phyloP scores from a whole-genome alignment of 495 filamentous ascomycete genomes.

The Penicillium soppii region DNA sequence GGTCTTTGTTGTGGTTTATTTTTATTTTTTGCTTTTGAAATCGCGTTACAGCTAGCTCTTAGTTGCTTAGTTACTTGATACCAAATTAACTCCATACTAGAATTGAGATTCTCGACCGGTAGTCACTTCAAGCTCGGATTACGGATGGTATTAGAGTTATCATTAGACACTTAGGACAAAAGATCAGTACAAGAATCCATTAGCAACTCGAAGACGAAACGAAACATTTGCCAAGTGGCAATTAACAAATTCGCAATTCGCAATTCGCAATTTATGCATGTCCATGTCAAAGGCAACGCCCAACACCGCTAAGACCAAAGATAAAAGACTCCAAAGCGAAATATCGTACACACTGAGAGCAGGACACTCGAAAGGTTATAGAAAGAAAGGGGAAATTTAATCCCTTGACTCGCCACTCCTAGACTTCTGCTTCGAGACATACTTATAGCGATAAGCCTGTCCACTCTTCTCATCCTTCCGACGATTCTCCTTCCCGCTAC shows the following conservation, averaged over 20 bases:
- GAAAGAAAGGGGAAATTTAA: constrained; percentile 4
- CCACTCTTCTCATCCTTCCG: constrained; percentile 25
- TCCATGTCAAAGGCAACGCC: not conserved
- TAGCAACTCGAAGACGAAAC: no score
- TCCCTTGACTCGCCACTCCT: constrained; percentile 19
- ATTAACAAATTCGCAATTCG: not conserved
- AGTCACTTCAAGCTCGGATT: no score
- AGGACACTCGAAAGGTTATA: not conserved
- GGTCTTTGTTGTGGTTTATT: no score
- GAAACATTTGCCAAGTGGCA: no score
- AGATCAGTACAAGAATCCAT: not conserved
- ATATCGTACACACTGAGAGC: not conserved
- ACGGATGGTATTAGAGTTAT: no score
- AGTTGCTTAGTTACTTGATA: no score
- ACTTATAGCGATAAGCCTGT: constrained; percentile 50
- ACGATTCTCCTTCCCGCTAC: constrained; percentile 30
- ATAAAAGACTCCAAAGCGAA: not conserved
- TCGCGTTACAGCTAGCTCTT: no score
- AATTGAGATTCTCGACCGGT: no score
- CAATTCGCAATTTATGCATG: no score
- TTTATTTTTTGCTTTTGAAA: no score
- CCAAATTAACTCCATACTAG: not conserved
- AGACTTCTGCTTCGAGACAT: constrained; percentile 24
- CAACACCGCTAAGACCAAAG: not conserved
- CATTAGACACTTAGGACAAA: not conserved